Conservation (phyloP, 2,329 filamentous ascomycete genomes). For the Aspergillus amoenus region DNA sequence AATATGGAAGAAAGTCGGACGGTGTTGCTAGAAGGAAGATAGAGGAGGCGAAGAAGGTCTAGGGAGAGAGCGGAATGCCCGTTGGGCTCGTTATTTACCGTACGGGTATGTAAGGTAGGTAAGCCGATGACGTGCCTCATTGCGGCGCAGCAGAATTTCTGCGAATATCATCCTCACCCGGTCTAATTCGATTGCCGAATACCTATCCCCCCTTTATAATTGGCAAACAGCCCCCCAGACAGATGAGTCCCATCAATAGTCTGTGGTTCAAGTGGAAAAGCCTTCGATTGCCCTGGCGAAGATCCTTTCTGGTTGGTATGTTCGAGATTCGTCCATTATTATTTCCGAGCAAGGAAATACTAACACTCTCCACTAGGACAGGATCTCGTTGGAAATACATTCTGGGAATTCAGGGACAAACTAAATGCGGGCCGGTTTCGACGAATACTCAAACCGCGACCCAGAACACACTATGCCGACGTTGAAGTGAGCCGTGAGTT, state of each 20-base stretch:
- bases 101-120: slow-evolving; percentile 7
- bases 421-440: slow-evolving; percentile 55
- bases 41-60: neutral
- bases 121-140: slow-evolving; percentile 11
- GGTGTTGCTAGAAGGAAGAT: neutral
- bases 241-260: slow-evolving; percentile 43
- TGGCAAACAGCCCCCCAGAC: slow-evolving; percentile 12
- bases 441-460: slow-evolving; percentile 58
- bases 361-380: slow-evolving; percentile 45
- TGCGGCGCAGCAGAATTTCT: slow-evolving; percentile 9
- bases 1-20: neutral
- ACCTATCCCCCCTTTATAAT: neutral
- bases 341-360: neutral
- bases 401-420: slow-evolving; percentile 65
- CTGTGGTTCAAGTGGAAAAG: slow-evolving; percentile 65
- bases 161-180: neutral
- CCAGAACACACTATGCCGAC: slow-evolving; percentile 56
- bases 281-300: slow-evolving; percentile 62
- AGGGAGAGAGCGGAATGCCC: slow-evolving; percentile 5
- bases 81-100: slow-evolving; percentile 14
- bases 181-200: neutral
- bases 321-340: slow-evolving; percentile 8
- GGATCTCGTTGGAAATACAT: slow-evolving; percentile 64
- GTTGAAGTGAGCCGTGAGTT: slow-evolving; percentile 59
- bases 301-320: slow-evolving; percentile 58